Base-by-base conservation (phyloP, 169 alveolate species). In the Eimeria acervulina region DNA sequence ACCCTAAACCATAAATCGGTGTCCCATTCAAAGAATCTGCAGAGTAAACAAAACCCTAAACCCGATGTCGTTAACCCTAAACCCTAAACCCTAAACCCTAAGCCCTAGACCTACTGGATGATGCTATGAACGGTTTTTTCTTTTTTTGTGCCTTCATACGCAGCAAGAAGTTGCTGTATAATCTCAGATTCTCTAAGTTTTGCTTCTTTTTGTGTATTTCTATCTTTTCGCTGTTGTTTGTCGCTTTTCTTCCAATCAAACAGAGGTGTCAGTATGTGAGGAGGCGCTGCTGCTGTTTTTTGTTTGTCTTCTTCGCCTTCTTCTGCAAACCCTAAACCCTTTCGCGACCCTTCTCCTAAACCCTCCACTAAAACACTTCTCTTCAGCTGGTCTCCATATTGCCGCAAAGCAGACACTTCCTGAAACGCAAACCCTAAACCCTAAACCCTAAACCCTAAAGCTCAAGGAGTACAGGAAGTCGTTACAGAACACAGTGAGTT, bases 81-180 rank as follows among this genome's bases (percentile, higher is more conserved):
- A 63, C 74, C 74, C 74, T 63, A 63, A 63, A 63, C 74, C 74
- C 74, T 63, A 63, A 63, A 63, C 74, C 74, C 74, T 63, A 63
- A n/a, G n/a, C 74, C 74, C 74, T 63, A 63, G 74, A n/a, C 74
- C 10, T n/a, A 63, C 74, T 63, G 36, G 15, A 63, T 63, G n/a
- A 63, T 63, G 74, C 74, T 63, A n/a, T n/a, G 74, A n/a, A 63
- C n/a, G 5, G 74, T 19, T 63, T 21, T 63, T 63, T 63, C 74
- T 63, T 63, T 6, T 63, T n/a, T n/a, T 10, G 74, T 63, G 74
- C 33, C 74, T 63, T 63, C 74, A 23, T 5, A 4, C 10, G 10
- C 36, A 3, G 5, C 15, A 5, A 19, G 8, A 19, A 63, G 74
- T 19, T 10, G 28, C 3, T 63, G 8, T 23, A 63, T 6, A 6